Evolutionary conservation across 176 grass and related monocot species (phyloP), one percentile per base, ranked within the genome.

Genomic region (Bromus sterilis): DNA sequence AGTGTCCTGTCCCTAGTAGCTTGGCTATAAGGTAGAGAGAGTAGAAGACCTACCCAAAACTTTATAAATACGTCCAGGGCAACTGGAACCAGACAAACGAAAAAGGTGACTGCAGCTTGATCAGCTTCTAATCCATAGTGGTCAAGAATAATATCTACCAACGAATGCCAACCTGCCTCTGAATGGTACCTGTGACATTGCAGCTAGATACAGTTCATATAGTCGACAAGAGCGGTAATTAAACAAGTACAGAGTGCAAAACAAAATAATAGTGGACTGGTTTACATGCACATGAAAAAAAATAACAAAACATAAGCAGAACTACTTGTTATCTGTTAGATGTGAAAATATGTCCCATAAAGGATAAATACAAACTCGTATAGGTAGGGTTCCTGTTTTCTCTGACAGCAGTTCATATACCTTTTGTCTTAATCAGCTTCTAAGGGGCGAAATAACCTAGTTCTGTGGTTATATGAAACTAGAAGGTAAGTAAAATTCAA

Each of bases 51-150:
- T 86, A 98, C 92, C 95, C 95, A 98, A 43, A 95, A 76, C 78
- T 98, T 98, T 71, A 95, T 87, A 44, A 90, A 93, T 55, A 89
- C 92, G 82, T 98, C 92, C 39, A 98, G 23, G 32, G 88, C 66
- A 66, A 98, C 95, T 51, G 95, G 93, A 80, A 98, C 71, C 71
- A 89, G 71, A 91, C 90, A 89, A 78, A 98, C 83, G 57, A 98
- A 95, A 67, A 98, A 91, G 77, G 88, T 93, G 74, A 95, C 78
- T 56, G 82, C 88, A 64, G 92, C 92, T 91, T 91, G 39, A 83
- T 98, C 82, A 10, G 85, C 64, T 91, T 98, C 95, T 88, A 98
- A 66, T 29, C 93, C 93, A 35, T 95, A 98, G 57, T 91, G 92
- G 46, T 95, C 96, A 26, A 98, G 82, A 86, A 98, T 76, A 31